These are phyloP conservation scores for Tinospora cordifolia DNA, from an alignment of 164 flowering plant species.

Conservation along the genomic window DNA sequence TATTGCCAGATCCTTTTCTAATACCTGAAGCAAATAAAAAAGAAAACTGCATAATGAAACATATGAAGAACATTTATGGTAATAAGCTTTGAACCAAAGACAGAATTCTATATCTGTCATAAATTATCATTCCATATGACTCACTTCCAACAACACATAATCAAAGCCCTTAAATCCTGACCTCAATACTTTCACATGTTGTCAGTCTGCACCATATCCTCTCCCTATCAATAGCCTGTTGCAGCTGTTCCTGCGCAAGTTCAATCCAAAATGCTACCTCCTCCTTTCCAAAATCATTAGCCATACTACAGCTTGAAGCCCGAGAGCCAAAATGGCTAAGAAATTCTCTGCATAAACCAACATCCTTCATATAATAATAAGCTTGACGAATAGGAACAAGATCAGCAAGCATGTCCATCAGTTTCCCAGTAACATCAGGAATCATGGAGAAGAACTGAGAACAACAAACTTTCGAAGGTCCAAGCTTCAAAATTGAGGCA, in stretches of 20 bases:
- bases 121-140: background rate
- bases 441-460: constrained; percentile 69
- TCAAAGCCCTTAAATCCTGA: constrained; percentile 19
- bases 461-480: constrained; percentile 86
- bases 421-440: constrained; percentile 74
- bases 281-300: constrained; percentile 51
- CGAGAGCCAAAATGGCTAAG: constrained; percentile 90
- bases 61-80: background rate
- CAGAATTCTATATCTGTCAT: background rate
- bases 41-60: constrained; percentile 5
- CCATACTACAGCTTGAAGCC: constrained; percentile 61
- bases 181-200: constrained; percentile 97
- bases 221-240: constrained; percentile 79
- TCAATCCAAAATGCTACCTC: constrained; percentile 89
- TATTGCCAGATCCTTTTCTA: constrained; percentile 90
- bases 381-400: constrained; percentile 60
- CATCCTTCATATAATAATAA: constrained; percentile 58
- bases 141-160: background rate
- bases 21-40: constrained; percentile 45
- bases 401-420: constrained; percentile 88
- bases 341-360: constrained; percentile 85
- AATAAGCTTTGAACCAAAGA: background rate
- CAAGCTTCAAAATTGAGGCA: constrained; percentile 81
- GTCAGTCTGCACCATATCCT: constrained; percentile 93
- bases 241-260: constrained; percentile 82